Evolutionary conservation across 1,284 basidiomycete genomes (phyloP), one percentile per base, ranked within the genome.

Genomic region (Chondrostereum purpureum): DNA sequence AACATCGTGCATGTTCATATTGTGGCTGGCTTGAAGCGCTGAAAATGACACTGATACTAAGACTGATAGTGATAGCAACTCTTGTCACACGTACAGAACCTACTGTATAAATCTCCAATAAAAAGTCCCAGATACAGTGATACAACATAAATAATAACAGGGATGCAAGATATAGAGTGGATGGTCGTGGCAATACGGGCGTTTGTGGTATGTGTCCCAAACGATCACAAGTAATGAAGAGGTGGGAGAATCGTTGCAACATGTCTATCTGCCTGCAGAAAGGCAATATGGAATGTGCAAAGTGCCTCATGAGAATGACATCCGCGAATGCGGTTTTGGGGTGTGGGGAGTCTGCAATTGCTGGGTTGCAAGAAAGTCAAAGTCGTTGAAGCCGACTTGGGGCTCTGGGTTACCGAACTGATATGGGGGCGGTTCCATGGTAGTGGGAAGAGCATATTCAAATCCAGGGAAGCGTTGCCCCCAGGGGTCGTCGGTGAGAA

Each of bases 391-490:
- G 8, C 27, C 27, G 8, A n/a, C n/a, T 31, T n/a, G 27, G 27
- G n/a, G 27, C 8, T 31, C 27, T 31, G 27, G 27, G 27, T 8
- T 31, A 31, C 27, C 27, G 27, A 31, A 31, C 27, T 31, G 27
- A n/a, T 31, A 31, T 8, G 27, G 27, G 8, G 27, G 27, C n/a
- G 27, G 27, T n/a, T n/a, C n/a, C n/a, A n/a, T n/a, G n/a, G n/a
- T n/a, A n/a, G 39, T 22, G 3, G 42, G 31, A n/a, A 16, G 27
- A 12, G 42, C 4, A 18, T 85, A 85, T 43, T 85, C 83, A 53
- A 86, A 88, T 46, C 79, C 75, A 12, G 81, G 77, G 65, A 88
- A 88, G 22, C 64, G 63, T 17, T 62, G 51, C 8, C 80, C 81
- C 58, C 73, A 77, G 2, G 68, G 70, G 61, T 88, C 86, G 1